phyloP scores from a whole-genome alignment of 306 rosid genomes.

The Ceratonia siliqua region DNA sequence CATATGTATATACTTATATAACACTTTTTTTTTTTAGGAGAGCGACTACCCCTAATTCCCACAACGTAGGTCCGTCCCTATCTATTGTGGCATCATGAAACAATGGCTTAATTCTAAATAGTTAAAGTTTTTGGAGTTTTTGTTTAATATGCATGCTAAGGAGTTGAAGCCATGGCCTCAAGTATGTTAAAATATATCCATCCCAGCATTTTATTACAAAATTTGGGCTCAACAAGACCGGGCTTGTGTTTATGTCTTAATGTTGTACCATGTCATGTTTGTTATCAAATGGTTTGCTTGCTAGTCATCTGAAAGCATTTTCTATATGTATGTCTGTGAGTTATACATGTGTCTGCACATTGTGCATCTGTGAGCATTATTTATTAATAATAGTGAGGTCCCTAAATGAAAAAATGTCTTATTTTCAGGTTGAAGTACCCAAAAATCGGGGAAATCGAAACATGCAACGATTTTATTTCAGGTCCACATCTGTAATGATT shows the following conservation, averaged over 20 bases:
- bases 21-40: too few relatives aligned
- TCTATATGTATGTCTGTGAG: background rate
- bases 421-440: constrained; percentile 84
- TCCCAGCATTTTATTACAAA: constrained; percentile 1
- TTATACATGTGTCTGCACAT: background rate
- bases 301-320: background rate
- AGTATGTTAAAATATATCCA: background rate
- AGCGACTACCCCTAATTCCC: too few relatives aligned
- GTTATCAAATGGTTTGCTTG: constrained; percentile 17
- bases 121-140: background rate
- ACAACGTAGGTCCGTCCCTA: too few relatives aligned
- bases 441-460: constrained; percentile 82
- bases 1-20: too few relatives aligned
- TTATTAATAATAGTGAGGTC: constrained; percentile 2
- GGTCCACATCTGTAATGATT: constrained; percentile 63
- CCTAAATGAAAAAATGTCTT: constrained; percentile 12
- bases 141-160: constrained; percentile 1
- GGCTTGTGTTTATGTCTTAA: constrained; percentile 5
- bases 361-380: constrained; percentile 17
- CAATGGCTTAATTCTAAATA: background rate
- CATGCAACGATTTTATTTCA: constrained; percentile 84
- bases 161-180: constrained; percentile 7
- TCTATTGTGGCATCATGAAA: background rate
- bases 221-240: background rate
- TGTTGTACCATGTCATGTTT: background rate